Evolutionary conservation across 768 basidiomycete species (phyloP).

Genomic region (Candolleomyces aberdarensis): DNA sequence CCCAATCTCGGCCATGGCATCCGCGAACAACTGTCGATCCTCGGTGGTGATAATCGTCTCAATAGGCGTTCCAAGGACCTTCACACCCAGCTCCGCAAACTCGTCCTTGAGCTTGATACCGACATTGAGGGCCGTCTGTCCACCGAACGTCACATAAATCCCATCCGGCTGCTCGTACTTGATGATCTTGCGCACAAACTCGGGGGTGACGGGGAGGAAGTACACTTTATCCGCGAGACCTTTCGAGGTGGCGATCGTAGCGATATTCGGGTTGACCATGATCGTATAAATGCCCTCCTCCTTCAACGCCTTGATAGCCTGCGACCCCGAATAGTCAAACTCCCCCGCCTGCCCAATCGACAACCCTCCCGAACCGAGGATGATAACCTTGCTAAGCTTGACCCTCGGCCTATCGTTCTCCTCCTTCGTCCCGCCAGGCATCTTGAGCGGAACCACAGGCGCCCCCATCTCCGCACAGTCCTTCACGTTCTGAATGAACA

Average conservation of each 20-base stretch:
- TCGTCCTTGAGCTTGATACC: slow-evolving; percentile 98
- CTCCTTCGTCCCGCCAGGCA: slow-evolving; percentile 78
- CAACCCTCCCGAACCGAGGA: slow-evolving; percentile 95
- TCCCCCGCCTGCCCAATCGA: slow-evolving; percentile 99
- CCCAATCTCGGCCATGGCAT: slow-evolving; percentile 93
- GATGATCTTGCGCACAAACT: slow-evolving; percentile 97
- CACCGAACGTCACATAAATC: slow-evolving; percentile 98
- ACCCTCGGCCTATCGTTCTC: slow-evolving; percentile 78
- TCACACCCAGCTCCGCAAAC: slow-evolving; percentile 83
- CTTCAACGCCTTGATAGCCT: slow-evolving; percentile 98
- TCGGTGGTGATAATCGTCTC: slow-evolving; percentile 97
- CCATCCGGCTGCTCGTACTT: slow-evolving; percentile 98
- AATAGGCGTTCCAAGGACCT: slow-evolving; percentile 95
- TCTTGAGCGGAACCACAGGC: slow-evolving; percentile 52
- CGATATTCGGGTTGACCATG: slow-evolving; percentile 98
- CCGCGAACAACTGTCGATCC: slow-evolving; percentile 91
- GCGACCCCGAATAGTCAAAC: slow-evolving; percentile 99
- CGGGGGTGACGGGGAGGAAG: slow-evolving; percentile 97
- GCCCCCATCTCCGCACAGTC: slow-evolving; percentile 61
- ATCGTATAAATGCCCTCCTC: slow-evolving; percentile 99
- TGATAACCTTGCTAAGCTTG: slow-evolving; percentile 89
- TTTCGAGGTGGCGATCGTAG: slow-evolving; percentile 96
- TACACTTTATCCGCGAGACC: slow-evolving; percentile 99
- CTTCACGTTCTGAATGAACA: slow-evolving; percentile 85
- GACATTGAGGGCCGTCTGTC: slow-evolving; percentile 95